phyloP scores from a whole-genome alignment of 1,284 basidiomycete species.

The Melampsora larici-populina region DNA sequence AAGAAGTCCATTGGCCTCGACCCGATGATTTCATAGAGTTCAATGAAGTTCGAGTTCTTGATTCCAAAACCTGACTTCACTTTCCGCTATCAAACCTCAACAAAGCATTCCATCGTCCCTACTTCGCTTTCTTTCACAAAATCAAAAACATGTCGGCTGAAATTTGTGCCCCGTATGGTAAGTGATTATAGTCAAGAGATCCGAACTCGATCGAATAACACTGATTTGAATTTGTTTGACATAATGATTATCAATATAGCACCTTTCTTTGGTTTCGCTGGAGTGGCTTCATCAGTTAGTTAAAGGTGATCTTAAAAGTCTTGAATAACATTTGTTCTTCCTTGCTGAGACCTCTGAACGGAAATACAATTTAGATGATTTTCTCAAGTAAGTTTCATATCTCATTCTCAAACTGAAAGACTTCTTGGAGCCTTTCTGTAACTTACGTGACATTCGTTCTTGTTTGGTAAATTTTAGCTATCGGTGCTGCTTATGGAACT shows the following conservation, averaged over 20 bases:
- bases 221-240: not conserved
- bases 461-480: constrained; percentile 55
- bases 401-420: not conserved
- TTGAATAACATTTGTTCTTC: not conserved
- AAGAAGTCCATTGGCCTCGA: too few species aligned
- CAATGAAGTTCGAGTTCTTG: not conserved
- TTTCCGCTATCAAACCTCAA: too few species aligned
- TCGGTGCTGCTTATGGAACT: constrained; percentile 95
- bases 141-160: not conserved
- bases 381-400: constrained; percentile 35
- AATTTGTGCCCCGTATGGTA: constrained; percentile 8
- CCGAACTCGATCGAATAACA: too few species aligned
- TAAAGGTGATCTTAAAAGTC: not conserved
- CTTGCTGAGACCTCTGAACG: not conserved
- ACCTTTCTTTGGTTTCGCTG: constrained; percentile 43
- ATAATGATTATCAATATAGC: constrained; percentile 5
- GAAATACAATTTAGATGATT: constrained; percentile 25
- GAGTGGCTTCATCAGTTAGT: constrained; percentile 43
- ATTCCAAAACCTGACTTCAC: not conserved
- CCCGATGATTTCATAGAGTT: too few species aligned
- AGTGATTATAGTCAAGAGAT: not conserved
- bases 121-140: too few species aligned
- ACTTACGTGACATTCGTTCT: not conserved
- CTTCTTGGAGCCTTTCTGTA: not conserved
- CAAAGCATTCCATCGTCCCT: too few species aligned